These are phyloP conservation scores for Candida sonorensis DNA, from an alignment of 805 yeast species.

Conservation along the genomic window DNA sequence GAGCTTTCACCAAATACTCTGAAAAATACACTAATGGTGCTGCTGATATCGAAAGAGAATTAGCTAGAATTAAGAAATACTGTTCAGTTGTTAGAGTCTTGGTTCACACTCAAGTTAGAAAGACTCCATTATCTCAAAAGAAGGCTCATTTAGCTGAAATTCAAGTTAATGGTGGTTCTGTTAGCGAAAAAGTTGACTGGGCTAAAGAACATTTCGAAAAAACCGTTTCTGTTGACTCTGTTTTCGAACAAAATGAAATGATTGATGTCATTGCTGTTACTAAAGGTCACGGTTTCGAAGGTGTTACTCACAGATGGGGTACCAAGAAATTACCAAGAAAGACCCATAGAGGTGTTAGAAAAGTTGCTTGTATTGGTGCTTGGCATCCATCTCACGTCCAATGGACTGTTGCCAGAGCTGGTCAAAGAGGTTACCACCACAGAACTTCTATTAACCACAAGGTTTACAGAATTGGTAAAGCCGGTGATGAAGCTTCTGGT, in stretches of 20 bases:
- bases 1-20: slow-evolving; percentile 99
- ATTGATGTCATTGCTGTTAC: slow-evolving; percentile 98
- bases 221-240: slow-evolving; percentile 92
- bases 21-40: slow-evolving; percentile 93
- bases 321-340: slow-evolving; percentile 99
- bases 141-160: slow-evolving; percentile 99
- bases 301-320: slow-evolving; percentile 99
- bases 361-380: slow-evolving; percentile 99
- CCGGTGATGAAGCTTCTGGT: slow-evolving; percentile 89
- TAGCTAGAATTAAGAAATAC: slow-evolving; percentile 98
- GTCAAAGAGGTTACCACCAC: slow-evolving; percentile 99
- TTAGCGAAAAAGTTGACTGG: slow-evolving; percentile 96
- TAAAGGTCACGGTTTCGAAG: slow-evolving; percentile 99
- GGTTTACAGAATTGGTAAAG: slow-evolving; percentile 98
- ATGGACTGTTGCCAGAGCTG: slow-evolving; percentile 99
- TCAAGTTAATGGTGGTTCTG: slow-evolving; percentile 99
- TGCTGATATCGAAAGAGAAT: slow-evolving; percentile 85
- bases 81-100: slow-evolving; percentile 97
- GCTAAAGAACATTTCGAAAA: slow-evolving; percentile 99
- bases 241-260: slow-evolving; percentile 98
- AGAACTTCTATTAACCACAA: slow-evolving; percentile 99
- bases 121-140: slow-evolving; percentile 98
- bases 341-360: slow-evolving; percentile 99
- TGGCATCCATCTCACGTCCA: slow-evolving; percentile 99
- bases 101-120: slow-evolving; percentile 99